Base-by-base conservation (phyloP, 1,284 basidiomycete genomes). In the Leccinum insolens region DNA sequence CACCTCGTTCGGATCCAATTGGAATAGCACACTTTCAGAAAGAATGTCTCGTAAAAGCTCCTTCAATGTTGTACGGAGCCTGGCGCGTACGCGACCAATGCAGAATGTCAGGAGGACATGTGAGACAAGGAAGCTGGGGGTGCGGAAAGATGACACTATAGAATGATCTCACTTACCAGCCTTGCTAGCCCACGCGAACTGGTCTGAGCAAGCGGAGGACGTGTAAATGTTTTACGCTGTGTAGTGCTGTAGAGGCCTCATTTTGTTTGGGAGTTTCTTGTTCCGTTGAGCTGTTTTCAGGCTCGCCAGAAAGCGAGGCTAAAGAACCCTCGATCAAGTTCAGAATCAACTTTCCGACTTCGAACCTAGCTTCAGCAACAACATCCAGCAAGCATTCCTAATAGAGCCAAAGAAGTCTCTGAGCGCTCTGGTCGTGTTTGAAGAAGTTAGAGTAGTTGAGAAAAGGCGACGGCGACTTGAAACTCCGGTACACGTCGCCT, bases 331-430 rank as follows among this genome's bases (percentile, higher is more conserved):
- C 72, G 7, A 65, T 70, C 61, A 86, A 83, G 64, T 83, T 88
- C 63, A 85, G 82, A 22, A 96, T 80, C 37, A 96, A 78, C 75
- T 95, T 95, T 12, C 94, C 94, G 20, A 92, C 87, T 77, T 98
- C 96, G 75, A 96, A 96, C 61, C 89, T 85, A 7, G 89, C 88
- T 76, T 96, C 95, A 0, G 88, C 86, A 0, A 93, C 89, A 5
- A 94, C 80, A 5, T 85, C 84, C 0, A 94, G 93, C 14, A 98
- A 80, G 61, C 88, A 90, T 28, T 83, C 83, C 73, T 96, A 92
- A 78, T 97, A 98, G 41, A 97, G 83, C 84, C 91, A 92, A 65
- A 98, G 80, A 62, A 98, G 79, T 22, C 95, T 81, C 70, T 96
- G 88, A 0, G 94, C 88, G 28, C 86, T 86, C 78, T 83, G 63